Conservation (phyloP, 805 yeast genomes). For the Metahyphopichia silvanorum region DNA sequence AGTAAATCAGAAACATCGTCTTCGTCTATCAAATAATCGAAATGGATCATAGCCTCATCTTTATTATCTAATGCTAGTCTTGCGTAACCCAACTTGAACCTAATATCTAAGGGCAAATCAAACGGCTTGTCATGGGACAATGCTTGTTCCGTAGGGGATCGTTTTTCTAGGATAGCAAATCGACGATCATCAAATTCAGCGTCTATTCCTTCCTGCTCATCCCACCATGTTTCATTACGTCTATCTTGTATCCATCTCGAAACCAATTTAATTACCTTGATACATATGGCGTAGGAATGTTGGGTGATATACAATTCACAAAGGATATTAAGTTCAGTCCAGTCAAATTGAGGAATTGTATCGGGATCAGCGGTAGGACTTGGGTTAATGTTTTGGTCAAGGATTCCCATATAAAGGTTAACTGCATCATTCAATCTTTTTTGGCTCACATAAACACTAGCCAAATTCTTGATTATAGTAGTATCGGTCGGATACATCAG, state of each 20-base stretch:
- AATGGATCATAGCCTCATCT: slow-evolving; percentile 73
- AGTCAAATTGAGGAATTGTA: slow-evolving; percentile 58
- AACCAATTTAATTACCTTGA: slow-evolving; percentile 61
- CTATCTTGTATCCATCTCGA: slow-evolving; percentile 83
- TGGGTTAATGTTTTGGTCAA: slow-evolving; percentile 54
- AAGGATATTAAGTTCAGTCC: slow-evolving; percentile 85
- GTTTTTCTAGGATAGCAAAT: slow-evolving; percentile 21
- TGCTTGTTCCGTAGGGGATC: slow-evolving; percentile 17
- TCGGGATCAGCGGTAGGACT: slow-evolving; percentile 13
- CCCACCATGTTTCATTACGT: slow-evolving; percentile 64
- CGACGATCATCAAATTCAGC: slow-evolving; percentile 81
- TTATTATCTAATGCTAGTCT: slow-evolving; percentile 62
- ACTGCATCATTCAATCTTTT: slow-evolving; percentile 72
- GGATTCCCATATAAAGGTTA: slow-evolving; percentile 59
- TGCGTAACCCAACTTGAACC: slow-evolving; percentile 74
- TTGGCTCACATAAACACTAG: slow-evolving; percentile 51
- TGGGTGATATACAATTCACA: slow-evolving; percentile 75
- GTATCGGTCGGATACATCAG: slow-evolving; percentile 55
- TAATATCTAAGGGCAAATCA: slow-evolving; percentile 78
- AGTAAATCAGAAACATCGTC: slow-evolving; percentile 69
- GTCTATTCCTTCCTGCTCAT: slow-evolving; percentile 55
- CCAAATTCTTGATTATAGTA: slow-evolving; percentile 54
- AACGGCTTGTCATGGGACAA: slow-evolving; percentile 21
- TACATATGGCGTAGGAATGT: slow-evolving; percentile 60
- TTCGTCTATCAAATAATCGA: slow-evolving; percentile 53